A percentile compares a stretch with the other conserved stretches of the same genome.
These are phyloP conservation scores for Trichophyton schoenleinii DNA, from an alignment of 2,329 filamentous ascomycete species.

Conservation along the genomic window DNA sequence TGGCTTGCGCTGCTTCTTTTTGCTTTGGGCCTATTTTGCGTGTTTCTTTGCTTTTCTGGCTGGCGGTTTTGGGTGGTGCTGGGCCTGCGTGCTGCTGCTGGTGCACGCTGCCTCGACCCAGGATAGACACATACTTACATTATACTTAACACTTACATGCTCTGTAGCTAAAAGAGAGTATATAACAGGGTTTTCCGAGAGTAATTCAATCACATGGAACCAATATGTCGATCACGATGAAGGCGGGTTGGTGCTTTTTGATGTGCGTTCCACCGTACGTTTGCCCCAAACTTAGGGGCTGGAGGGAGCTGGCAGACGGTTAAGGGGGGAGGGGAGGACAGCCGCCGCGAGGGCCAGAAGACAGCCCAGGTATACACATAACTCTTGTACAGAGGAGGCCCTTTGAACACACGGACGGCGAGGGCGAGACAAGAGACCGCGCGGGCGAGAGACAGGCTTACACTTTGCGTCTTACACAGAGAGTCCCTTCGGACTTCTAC, in stretches of 20 bases:
- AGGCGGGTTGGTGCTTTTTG: background rate
- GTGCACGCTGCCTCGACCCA: background rate
- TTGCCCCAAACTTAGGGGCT: background rate
- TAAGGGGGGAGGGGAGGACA: no score
- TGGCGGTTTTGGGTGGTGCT: background rate
- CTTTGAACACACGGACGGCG: background rate
- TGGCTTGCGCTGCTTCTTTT: background rate
- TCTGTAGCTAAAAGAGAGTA: background rate
- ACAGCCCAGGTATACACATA: background rate
- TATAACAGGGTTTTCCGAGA: constrained; percentile 3
- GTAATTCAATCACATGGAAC: constrained; percentile 4
- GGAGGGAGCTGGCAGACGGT: background rate
- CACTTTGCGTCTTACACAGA: no score
- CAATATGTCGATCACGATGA: constrained; percentile 2
- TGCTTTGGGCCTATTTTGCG: background rate
- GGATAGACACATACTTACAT: no score
- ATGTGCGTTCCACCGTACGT: constrained; percentile 1
- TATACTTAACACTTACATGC: background rate
- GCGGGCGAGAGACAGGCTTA: background rate
- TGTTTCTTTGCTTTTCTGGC: no score
- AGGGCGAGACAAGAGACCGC: background rate
- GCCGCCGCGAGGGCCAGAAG: no score
- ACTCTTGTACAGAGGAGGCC: no score
- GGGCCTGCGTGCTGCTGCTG: background rate
- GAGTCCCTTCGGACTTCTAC: no score